Evolutionary conservation across 495 filamentous ascomycete genomes (phyloP).

Genomic region (Neurospora sp.): DNA sequence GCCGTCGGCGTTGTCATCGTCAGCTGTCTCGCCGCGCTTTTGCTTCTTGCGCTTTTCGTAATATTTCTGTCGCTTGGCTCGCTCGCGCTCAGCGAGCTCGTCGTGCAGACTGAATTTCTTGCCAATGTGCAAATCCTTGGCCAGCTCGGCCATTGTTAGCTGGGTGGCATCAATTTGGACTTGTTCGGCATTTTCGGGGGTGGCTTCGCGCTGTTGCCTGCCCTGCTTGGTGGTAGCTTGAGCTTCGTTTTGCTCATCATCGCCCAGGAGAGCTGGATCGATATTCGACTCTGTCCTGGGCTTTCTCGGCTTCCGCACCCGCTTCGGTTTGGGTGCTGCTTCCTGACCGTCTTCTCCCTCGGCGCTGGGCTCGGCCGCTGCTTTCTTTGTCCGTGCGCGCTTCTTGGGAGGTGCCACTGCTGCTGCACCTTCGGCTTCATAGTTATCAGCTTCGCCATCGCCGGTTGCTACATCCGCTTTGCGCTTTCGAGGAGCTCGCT

Average conservation of each 20-base stretch:
- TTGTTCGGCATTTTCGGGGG: constrained; percentile 68
- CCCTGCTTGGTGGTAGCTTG: constrained; percentile 13
- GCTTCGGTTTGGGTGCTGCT: background rate
- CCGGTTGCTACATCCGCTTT: constrained; percentile 1
- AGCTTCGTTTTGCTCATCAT: constrained; percentile 9
- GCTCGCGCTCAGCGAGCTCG: constrained; percentile 39
- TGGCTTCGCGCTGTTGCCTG: constrained; percentile 34
- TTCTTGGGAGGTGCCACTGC: constrained; percentile 7
- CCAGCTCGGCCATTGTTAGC: constrained; percentile 76
- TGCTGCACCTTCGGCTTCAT: constrained; percentile 6
- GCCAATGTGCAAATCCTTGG: constrained; percentile 64
- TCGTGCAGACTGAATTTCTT: constrained; percentile 65
- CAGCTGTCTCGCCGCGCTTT: constrained; percentile 7
- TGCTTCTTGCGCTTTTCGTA: constrained; percentile 23
- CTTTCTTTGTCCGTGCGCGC: constrained; percentile 5
- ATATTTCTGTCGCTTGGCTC: constrained; percentile 30
- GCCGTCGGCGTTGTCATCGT: background rate
- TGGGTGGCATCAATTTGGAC: constrained; percentile 56
- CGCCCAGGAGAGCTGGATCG: background rate
- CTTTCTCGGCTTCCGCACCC: background rate
- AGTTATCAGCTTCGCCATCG: constrained; percentile 1
- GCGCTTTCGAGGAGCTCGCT: constrained; percentile 10
- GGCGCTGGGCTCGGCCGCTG: background rate
- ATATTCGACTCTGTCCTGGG: background rate
- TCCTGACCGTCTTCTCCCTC: background rate